Percentiles rank a stretch among this genome's conserved stretches.
phyloP scores from a whole-genome alignment of 2,329 filamentous ascomycete species.

The Coniella vitis region DNA sequence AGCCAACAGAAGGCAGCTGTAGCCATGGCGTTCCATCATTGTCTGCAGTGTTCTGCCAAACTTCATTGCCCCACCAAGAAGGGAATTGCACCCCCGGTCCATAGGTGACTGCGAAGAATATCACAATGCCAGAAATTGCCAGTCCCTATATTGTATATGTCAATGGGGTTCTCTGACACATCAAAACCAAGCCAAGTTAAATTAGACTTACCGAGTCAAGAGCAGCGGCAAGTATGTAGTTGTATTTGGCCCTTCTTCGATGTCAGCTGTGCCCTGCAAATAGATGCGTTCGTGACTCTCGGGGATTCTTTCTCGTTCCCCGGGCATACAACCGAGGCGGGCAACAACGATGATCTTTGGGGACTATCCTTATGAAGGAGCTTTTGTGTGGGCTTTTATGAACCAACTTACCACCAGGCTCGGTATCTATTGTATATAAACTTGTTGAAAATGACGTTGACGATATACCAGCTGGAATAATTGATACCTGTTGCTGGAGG shows the following conservation, averaged over 20 bases:
- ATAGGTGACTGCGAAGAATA: slow-evolving; percentile 30
- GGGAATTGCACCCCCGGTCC: slow-evolving; percentile 26
- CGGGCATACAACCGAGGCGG: too few relatives aligned
- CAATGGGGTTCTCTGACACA: too few relatives aligned
- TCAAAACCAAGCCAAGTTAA: too few relatives aligned
- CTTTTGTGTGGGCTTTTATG: too few relatives aligned
- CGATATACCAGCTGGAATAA: slow-evolving; percentile 33
- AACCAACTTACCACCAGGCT: slow-evolving; percentile 35
- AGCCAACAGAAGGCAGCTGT: slow-evolving; percentile 25
- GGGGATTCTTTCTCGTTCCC: too few relatives aligned
- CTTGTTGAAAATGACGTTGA: slow-evolving; percentile 40
- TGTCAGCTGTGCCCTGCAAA: background rate
- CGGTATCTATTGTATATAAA: slow-evolving; percentile 33
- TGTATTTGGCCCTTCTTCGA: slow-evolving; percentile 30
- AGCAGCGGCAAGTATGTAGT: slow-evolving; percentile 28
- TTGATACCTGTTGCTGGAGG: slow-evolving; percentile 31
- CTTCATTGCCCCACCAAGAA: slow-evolving; percentile 29
- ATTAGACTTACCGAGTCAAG: slow-evolving; percentile 20
- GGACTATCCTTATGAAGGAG: background rate
- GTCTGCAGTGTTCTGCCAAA: slow-evolving; percentile 30
- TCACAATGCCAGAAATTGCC: slow-evolving; percentile 27
- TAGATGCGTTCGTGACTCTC: too few relatives aligned
- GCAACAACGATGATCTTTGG: background rate
- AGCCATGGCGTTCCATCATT: slow-evolving; percentile 26
- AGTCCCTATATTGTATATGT: slow-evolving; percentile 22